Conservation (phyloP, 352 stramenopile genomes). For the Phytophthora ramorum region DNA sequence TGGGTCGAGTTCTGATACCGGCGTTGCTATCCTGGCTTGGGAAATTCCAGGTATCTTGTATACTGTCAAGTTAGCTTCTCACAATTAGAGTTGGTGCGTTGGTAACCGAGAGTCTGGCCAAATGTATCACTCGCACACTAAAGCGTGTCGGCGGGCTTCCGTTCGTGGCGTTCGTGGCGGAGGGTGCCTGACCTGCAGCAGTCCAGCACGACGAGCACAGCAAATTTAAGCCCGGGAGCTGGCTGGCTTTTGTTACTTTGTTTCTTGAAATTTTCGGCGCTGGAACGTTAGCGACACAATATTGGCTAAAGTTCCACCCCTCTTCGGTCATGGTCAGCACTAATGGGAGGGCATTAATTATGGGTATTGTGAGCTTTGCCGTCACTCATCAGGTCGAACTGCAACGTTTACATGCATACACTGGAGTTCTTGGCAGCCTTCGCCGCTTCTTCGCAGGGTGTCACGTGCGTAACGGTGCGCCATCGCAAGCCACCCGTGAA, state of each 20-base stretch:
- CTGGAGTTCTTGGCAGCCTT: neutral
- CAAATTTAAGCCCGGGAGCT: neutral
- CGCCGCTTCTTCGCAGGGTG: neutral
- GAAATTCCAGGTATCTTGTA: neutral
- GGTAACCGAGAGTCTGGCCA: slow-evolving; percentile 4
- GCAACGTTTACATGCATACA: too few relatives aligned
- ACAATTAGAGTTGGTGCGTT: too few relatives aligned
- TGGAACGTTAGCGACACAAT: neutral
- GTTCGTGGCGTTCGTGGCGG: slow-evolving; percentile 5
- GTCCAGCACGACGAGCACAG: neutral
- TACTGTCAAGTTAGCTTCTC: neutral
- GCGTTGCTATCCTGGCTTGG: neutral
- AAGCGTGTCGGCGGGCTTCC: neutral
- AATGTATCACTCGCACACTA: slow-evolving; percentile 11
- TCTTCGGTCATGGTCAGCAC: too few relatives aligned
- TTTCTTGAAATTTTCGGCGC: neutral
- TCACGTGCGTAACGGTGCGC: neutral
- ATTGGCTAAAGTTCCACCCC: too few relatives aligned
- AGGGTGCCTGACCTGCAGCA: neutral
- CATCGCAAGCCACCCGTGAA: too few relatives aligned
- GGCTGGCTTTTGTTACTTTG: too few relatives aligned
- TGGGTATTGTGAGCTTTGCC: too few relatives aligned
- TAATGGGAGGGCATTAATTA: too few relatives aligned
- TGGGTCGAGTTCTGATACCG: neutral
- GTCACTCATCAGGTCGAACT: too few relatives aligned